Base-by-base conservation (phyloP, 495 filamentous ascomycete species). In the Penicillium soppii region DNA sequence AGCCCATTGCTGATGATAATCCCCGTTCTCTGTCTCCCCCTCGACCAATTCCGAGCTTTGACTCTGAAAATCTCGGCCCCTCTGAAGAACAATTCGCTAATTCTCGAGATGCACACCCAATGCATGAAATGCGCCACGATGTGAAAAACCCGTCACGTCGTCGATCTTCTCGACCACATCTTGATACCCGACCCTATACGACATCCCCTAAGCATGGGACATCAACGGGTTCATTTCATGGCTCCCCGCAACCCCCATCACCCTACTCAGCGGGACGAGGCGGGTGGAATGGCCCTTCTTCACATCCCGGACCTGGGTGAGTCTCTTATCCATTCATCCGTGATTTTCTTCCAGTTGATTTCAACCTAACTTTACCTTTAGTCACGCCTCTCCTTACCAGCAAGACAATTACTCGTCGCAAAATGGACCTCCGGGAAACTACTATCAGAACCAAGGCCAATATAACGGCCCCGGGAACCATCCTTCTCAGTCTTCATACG, bases 191-290 rank as follows among this genome's bases (percentile, higher is more conserved):
- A 25, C 74, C 78, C 36, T 80, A 82, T 58, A 72, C 80, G 22
- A 76, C 77, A 25, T 83, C 84, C 17, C 77, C 85, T 5, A 80
- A 82, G 15, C 79, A 82, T 42, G 69, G 69, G 32, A 82, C 78
- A 23, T 79, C 84, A 27, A 76, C 70, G 43, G 79, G 78, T 29
- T 85, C 84, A n/a, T 80, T 80, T 54, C 82, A 83, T 53, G 81
- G 78, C 19, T 90, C 85, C 8, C 87, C 89, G 29, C 81, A 81
- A 32, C 76, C 81, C 7, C 76, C 80, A 41, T 90, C 87, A 21
- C 85, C 87, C 1, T 85, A 85, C 64, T 71, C 68, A 30, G 67
- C 67, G 45, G 74, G 76, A 23, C 73, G 82, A 57, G 80, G 80
- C 19, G 78, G 79, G 21, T 82, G 84, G 71, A 72, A 70, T 53